These are phyloP conservation scores for Batkoa obscura DNA, from an alignment of 371 early-diverging fungal species.

Conservation along the genomic window DNA sequence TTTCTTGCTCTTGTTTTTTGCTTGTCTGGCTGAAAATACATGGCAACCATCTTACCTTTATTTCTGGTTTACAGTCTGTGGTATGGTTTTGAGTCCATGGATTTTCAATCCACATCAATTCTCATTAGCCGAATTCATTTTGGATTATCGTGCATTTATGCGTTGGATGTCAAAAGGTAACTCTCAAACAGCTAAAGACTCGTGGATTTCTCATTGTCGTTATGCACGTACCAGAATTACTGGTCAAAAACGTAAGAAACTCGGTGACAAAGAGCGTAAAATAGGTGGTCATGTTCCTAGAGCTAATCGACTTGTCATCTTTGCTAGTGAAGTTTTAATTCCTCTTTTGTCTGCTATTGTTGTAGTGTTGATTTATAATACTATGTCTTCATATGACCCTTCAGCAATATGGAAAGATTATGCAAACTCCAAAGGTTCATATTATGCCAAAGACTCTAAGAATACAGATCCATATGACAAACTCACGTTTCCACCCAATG, in stretches of 20 bases:
- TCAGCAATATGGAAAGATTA: not conserved
- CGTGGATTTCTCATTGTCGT: slow-evolving; percentile 64
- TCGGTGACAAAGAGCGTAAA: slow-evolving; percentile 32
- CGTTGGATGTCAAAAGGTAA: slow-evolving; percentile 69
- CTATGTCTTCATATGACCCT: not conserved
- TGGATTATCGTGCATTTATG: slow-evolving; percentile 60
- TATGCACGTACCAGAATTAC: slow-evolving; percentile 50
- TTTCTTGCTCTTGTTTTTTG: slow-evolving; percentile 50
- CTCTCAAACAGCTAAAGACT: slow-evolving; percentile 43
- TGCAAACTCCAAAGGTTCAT: not conserved
- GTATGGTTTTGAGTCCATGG: slow-evolving; percentile 54
- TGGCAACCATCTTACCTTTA: slow-evolving; percentile 41
- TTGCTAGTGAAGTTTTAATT: slow-evolving; percentile 48
- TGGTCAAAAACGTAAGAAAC: slow-evolving; percentile 52
- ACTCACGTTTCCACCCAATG: too few species aligned
- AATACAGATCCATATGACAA: too few species aligned
- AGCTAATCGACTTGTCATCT: slow-evolving; percentile 40
- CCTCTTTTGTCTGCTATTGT: slow-evolving; percentile 45
- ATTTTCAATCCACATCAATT: slow-evolving; percentile 74
- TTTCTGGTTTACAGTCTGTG: slow-evolving; percentile 69
- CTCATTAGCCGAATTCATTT: slow-evolving; percentile 43
- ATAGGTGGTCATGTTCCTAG: slow-evolving; percentile 38
- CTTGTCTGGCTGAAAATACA: slow-evolving; percentile 45
- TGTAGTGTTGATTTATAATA: slow-evolving; percentile 24
- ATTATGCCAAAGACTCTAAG: not conserved